Evolutionary conservation across 495 filamentous ascomycete species (phyloP), one percentile per base, ranked within the genome.

Genomic region (Penicillium macrosclerotiorum): DNA sequence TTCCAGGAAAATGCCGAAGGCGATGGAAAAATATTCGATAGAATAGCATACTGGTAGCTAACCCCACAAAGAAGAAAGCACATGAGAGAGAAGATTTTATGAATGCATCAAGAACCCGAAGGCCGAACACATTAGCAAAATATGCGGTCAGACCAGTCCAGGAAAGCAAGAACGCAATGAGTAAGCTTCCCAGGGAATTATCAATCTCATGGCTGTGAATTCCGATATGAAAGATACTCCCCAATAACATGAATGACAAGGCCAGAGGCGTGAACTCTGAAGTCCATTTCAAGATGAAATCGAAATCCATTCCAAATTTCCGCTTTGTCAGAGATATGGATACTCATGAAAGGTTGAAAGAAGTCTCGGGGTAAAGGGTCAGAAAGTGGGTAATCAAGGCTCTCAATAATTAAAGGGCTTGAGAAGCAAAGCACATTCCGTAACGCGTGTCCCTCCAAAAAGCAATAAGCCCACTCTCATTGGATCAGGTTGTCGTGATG

Each of bases 21-120:
- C 59, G 65, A 55, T 78, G 72, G 40, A 77, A 72, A 34, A 64
- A 69, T 8, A 52, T 13, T 1, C 77, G 68, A 45, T 78, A 79
- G 22, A 71, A 31, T 13, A 66, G 27, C n/a, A 79, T 72, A 53
- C 74, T 79, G 9, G 29, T 19, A 11, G 8, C 17, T 1, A 55
- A 8, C 5, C 17, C 45, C 9, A n/a, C 22, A 5, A 37, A 9
- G 37, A 49, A 49, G n/a, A 8, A 49, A 24, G 31, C 3, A 17
- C 23, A 34, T 8, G 38, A 22, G 4, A 49, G 33, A 1, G 24
- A 49, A 4, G 46, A 17, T 30, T 42, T 42, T 5, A 33, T 7
- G n/a, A 31, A 37, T 13, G 37, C 46, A 11, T 13, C 9, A 13
- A 30, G 16, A 22, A 42, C 8, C 8, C 7, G n/a, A 23, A 49